Percentiles rank a stretch among this genome's conserved stretches.
Evolutionary conservation across 2,329 filamentous ascomycete species (phyloP).

Genomic region (Ascochyta koolunga): DNA sequence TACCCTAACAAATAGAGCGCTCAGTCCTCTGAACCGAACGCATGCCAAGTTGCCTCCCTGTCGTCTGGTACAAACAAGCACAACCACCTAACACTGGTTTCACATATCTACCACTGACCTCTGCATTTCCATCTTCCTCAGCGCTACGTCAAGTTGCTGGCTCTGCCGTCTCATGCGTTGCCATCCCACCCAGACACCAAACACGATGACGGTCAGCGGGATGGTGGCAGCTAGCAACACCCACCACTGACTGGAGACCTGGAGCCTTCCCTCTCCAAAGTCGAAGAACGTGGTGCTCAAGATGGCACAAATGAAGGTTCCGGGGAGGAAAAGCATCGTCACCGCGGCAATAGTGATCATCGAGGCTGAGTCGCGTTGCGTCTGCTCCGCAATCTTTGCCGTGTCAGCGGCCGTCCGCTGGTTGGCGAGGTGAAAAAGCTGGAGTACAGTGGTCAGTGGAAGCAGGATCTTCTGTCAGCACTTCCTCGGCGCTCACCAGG

Average conservation of each 20-base stretch:
- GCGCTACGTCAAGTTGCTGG: too few species aligned
- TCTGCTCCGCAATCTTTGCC: slow-evolving; percentile 27
- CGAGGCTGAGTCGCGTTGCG: slow-evolving; percentile 31
- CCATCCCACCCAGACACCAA: neutral
- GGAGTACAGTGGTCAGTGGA: too few species aligned
- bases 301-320: slow-evolving; percentile 26
- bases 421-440: slow-evolving; percentile 27
- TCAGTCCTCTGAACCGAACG: neutral
- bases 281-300: slow-evolving; percentile 5
- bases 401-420: slow-evolving; percentile 28
- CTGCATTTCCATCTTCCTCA: too few species aligned
- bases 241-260: slow-evolving; percentile 1
- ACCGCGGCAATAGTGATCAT: slow-evolving; percentile 38
- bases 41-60: too few species aligned
- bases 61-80: too few species aligned
- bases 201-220: neutral
- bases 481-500: slow-evolving; percentile 18
- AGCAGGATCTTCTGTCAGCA: too few species aligned
- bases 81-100: too few species aligned
- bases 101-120: too few species aligned
- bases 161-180: neutral
- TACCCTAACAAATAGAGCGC: slow-evolving; percentile 4
- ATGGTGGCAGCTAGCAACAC: neutral
- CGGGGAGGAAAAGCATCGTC: slow-evolving; percentile 33
- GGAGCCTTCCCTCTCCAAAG: neutral